Evolutionary conservation across 805 yeast genomes (phyloP), one percentile per base, ranked within the genome.

Genomic region (Hanseniaspora singularis): DNA sequence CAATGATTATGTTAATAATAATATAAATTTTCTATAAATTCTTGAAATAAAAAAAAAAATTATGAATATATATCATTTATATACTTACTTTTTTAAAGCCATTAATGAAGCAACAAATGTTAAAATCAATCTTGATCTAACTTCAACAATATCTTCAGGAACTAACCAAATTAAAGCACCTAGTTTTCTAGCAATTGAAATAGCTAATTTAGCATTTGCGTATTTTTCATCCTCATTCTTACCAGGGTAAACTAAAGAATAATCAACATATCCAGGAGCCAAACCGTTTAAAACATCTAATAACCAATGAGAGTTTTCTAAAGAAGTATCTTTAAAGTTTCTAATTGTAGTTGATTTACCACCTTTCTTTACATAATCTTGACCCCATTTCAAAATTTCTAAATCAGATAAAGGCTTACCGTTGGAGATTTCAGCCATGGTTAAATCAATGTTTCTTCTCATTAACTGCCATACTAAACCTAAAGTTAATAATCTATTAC

Each of bases 91-190:
- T 24, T 66, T 64, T 38, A 83, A 64, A 9, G 88, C 69, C 98
- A 92, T 92, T 64, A 92, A 75, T 42, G 96, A 85, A 46, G 96
- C 98, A 51, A 92, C 85, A 63, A 92, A 92, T 1, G 97, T 87
- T 62, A 87, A 74, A 49, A 92, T 83, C 68, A 92, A 78, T 64
- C 97, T 78, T 38, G 95, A 74, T 66, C 97, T 82, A 37, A 92
- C 96, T 68, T 89, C 97, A 57, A 80, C 83, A 58, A 92, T 92
- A 68, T 92, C 98, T 65, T 92, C 98, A n/a, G 98, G 98, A n/a
- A 92, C 96, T 55, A 92, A 73, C 96, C 96, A 92, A 59, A 92
- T 92, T 62, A 92, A 76, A 33, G 96, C 98, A 52, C 98, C 98
- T 55, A 92, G 69, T 66, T 92, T 92, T 74, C 98, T 82, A 30